Conservation (phyloP, 2,329 filamentous ascomycete species). For the Decorospora gaudefroyi region DNA sequence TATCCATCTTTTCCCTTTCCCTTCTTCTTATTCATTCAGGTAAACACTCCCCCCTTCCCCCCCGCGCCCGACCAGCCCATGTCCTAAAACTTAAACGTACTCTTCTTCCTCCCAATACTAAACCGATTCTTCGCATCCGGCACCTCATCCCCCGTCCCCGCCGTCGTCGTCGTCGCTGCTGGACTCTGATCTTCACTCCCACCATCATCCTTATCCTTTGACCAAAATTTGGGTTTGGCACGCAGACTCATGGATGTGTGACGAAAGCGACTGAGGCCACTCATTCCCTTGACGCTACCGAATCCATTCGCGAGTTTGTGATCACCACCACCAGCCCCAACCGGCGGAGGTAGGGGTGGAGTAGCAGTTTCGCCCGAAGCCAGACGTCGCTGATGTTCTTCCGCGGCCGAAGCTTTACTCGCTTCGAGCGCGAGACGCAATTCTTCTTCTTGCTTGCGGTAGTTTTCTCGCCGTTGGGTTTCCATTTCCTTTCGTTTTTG, state of each 20-base stretch:
- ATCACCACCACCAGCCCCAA: constrained; percentile 6
- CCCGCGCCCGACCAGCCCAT: neutral
- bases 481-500: constrained; percentile 56
- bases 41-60: neutral
- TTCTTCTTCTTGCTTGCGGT: constrained; percentile 65
- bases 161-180: constrained; percentile 57
- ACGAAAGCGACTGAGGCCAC: constrained; percentile 66
- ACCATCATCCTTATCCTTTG: constrained; percentile 48
- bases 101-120: constrained; percentile 74
- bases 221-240: constrained; percentile 72
- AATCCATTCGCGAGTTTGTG: constrained; percentile 44
- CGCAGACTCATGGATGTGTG: constrained; percentile 78
- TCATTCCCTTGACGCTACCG: constrained; percentile 39
- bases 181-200: constrained; percentile 28
- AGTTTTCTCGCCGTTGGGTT: constrained; percentile 58
- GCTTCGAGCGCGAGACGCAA: constrained; percentile 66
- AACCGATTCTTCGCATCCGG: constrained; percentile 70
- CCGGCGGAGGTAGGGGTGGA: constrained; percentile 1
- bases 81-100: constrained; percentile 50
- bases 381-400: constrained; percentile 44
- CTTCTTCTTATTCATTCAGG: neutral
- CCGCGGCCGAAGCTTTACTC: constrained; percentile 65
- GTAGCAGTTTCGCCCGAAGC: constrained; percentile 19
- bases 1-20: too few relatives aligned
- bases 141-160: too few relatives aligned